Base-by-base conservation (phyloP, 1,284 basidiomycete species). In the Paramarasmius palmivorus region DNA sequence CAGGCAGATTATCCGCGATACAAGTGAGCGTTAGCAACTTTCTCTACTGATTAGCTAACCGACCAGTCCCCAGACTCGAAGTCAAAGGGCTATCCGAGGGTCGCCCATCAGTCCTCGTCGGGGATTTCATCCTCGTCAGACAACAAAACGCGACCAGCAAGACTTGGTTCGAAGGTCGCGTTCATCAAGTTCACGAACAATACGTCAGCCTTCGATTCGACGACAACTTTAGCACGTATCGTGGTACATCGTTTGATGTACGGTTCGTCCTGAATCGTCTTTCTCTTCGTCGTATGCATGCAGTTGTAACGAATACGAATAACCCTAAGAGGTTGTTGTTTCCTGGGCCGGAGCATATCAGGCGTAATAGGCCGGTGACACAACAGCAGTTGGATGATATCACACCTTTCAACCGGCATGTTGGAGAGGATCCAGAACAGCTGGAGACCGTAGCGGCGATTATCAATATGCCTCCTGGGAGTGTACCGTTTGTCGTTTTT, bases 401-500 rank as follows among this genome's bases (percentile, higher is more conserved):
- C 5, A 35, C 52, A 1, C 66, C 70, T 0, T 61, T 71, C 23
- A 75, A 81, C 55, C 64, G 68, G 4, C 57, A 64, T 0, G 65
- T 82, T 17, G 65, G 60, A 8, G 60, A 66, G 6, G 78, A 82
- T 59, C 61, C 63, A 6, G 73, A 77, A 46, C 81, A 83, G 57
- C 57, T 75, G 50, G 67, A 73, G 41, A 73, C 79, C 1, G 74
- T 84, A 7, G 66, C 72, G 17, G 71, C 78, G 1, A 82, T 84
- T 34, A 23, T 79, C 23, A 64, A 72, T 38, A 72, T 74, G 55
- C 68, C 69, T n/a, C 70, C 65, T 35, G 80, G 79, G 8, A 75
- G 72, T 47, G 68, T 71, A 3, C 80, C 80, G 0, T 82, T 82
- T 55, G 67, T 82, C n/a, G 68, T 83, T 4, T 82, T 77, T 62